Evolutionary conservation across 345 rosid genomes (phyloP), one percentile per base, ranked within the genome.

Genomic region (Eucalyptus grandis): DNA sequence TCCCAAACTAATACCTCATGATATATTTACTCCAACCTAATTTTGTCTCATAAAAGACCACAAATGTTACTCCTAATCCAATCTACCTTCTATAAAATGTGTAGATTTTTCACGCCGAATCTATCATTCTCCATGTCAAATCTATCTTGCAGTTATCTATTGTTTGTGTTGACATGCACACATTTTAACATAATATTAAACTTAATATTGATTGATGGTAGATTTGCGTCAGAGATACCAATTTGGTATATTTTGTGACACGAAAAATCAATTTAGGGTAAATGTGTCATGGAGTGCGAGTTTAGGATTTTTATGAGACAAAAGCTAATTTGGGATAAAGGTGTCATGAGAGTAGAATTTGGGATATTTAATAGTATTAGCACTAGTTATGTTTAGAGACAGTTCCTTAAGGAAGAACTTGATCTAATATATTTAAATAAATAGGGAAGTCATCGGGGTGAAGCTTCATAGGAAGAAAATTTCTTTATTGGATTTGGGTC

Each of bases 191-290:
- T 4, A 7, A 27, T 6, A 60, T 6, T 27, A 13, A 30, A 27
- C n/a, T 13, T 6, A 60, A 12, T 27, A 30, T 9, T 30, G 27
- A 60, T 6, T 12, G 31, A 27, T 27, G 9, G 3, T 62, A 62
- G 34, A 30, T 62, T 62, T 62, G 69, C 0, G 1, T 60, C 0
- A 27, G 16, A 26, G 17, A 3, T 12, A 13, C 9, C 34, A 6
- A 30, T 30, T 62, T 30, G 9, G 31, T 12, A 12, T 62, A 4
- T 62, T 13, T 27, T 13, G 69, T 30, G 4, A 62, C 15, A 62
- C 31, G 9, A 60, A 30, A 13, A 62, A 13, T 62, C 13, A 62
- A 14, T 13, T 27, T 27, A 12, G 69, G 16, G 1, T 54, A 62
- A 6, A 62, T 27, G 8, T 6, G 69, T 62, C 15, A 62, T 27